Conservation (phyloP, 2,329 filamentous ascomycete genomes). For the Pezicula rhizophila region DNA sequence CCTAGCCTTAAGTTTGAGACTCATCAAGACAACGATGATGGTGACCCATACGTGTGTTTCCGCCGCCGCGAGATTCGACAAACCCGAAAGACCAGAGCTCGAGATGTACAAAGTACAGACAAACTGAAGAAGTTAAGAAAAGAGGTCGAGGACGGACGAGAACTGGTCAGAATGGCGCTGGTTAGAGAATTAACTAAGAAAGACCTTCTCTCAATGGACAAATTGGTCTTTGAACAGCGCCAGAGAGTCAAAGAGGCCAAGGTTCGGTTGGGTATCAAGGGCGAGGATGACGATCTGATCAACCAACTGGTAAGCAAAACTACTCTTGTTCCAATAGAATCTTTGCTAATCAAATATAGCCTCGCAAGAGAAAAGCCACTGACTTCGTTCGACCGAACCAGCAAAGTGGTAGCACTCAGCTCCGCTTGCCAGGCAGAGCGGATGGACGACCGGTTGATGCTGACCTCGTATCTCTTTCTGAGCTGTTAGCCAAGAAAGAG, state of each 20-base stretch:
- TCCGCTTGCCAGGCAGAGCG: conserved; percentile 63
- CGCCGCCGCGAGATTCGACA: conserved; percentile 88
- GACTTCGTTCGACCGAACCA: conserved; percentile 50
- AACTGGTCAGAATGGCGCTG: conserved; percentile 70
- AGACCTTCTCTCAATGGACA: conserved; percentile 69
- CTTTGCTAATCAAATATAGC: conserved; percentile 32
- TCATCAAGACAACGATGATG: conserved; percentile 88
- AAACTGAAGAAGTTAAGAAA: conserved; percentile 87
- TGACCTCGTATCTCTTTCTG: conserved; percentile 71
- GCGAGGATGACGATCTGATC: conserved; percentile 88
- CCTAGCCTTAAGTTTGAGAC: conserved; percentile 87
- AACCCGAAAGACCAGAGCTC: conserved; percentile 87
- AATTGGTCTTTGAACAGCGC: conserved; percentile 76
- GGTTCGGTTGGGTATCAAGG: conserved; percentile 80
- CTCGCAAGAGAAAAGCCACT: conserved; percentile 64
- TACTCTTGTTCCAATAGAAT: conserved; percentile 29
- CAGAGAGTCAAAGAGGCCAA: conserved; percentile 81
- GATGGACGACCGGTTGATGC: conserved; percentile 69
- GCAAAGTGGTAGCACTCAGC: conserved; percentile 55
- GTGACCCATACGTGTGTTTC: conserved; percentile 98
- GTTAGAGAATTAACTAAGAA: conserved; percentile 75
- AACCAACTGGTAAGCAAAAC: conserved; percentile 73
- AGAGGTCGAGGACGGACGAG: conserved; percentile 83
- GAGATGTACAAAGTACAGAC: conserved; percentile 90
- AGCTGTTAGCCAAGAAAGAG: conserved; percentile 74